Evolutionary conservation across 225 moss, liverwort and hornwort genomes (phyloP).

Genomic region (Rhytidiadelphus loreus): DNA sequence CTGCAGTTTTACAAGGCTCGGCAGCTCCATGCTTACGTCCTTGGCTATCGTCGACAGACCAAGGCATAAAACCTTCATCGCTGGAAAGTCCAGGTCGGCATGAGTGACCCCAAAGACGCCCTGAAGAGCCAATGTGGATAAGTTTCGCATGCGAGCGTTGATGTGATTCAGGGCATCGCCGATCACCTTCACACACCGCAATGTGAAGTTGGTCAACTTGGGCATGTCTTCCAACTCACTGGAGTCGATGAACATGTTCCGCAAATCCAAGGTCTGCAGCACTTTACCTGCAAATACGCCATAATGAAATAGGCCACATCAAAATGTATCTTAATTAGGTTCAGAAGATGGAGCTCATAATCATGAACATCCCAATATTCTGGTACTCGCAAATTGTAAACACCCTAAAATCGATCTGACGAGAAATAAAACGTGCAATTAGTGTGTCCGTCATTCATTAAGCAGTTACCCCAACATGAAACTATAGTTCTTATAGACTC

Average conservation of each 20-base stretch:
- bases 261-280: conserved; percentile 34
- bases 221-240: conserved; percentile 27
- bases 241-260: conserved; percentile 44
- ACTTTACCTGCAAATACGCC: conserved; percentile 17
- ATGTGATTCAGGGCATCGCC: conserved; percentile 14
- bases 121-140: conserved; percentile 21
- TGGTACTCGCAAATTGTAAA: neutral
- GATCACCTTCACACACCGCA: conserved; percentile 38
- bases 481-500: neutral
- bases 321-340: neutral
- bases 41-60: conserved; percentile 35
- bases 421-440: neutral
- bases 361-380: neutral
- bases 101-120: conserved; percentile 26
- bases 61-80: conserved; percentile 26
- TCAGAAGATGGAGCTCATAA: neutral
- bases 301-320: neutral
- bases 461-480: neutral
- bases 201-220: conserved; percentile 21
- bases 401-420: neutral
- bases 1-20: conserved; percentile 38
- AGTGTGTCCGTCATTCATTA: neutral
- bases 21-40: conserved; percentile 16
- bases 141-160: conserved; percentile 20
- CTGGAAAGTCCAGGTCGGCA: conserved; percentile 3